Base-by-base conservation (phyloP, 225 moss, liverwort and hornwort species). In the Pleurozium schreberi region DNA sequence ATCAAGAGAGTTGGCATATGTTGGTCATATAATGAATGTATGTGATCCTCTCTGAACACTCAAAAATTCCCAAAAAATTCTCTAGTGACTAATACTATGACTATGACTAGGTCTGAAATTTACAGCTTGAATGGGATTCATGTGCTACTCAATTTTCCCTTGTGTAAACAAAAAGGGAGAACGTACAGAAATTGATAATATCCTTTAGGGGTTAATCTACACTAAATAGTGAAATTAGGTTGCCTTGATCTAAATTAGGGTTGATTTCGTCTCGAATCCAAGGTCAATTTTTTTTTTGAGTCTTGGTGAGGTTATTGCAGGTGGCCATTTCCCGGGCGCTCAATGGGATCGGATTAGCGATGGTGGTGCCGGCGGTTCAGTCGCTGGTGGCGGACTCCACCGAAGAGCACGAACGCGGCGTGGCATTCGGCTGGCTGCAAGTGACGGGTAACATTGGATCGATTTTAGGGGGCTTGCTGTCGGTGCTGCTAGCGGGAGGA, bases 371-470 rank as follows among this genome's bases (percentile, higher is more conserved):
- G 30, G 93, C 99, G 40, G 94, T 99, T 58, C 93, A 95, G 90
- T 97, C 99, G 11, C 91, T 99, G 89, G 96, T 99, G 91, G 99
- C 99, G 50, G 99, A 97, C 88, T 95, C 95, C 79, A 96, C 97
- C 3, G 92, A 91, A 75, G 97, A 96, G 53, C 92, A 89, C 59
- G 93, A 95, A 80, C 94, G 97, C 75, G 97, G 97, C 11, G 84
- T 85, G 90, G 99, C 96, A 12, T 99, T 99, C 86, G 99, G 99
- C 38, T 99, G 96, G 96, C 92, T 97, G n/a, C 87, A 88, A 67
- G 30, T 96, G 86, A 94, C 96, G 27, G 95, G 96, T 90, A 96
- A 95, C 87, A 80, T 97, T 61, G 99, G 99, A 28, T 92, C 94
- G 38, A 92, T 99, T 57, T 61, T 97, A 20, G 99, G 99, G 61